Percentiles rank a stretch among this genome's conserved stretches.
Evolutionary conservation across 257 asterid species (phyloP).

Genomic region (Oldenlandia corymbosa): DNA sequence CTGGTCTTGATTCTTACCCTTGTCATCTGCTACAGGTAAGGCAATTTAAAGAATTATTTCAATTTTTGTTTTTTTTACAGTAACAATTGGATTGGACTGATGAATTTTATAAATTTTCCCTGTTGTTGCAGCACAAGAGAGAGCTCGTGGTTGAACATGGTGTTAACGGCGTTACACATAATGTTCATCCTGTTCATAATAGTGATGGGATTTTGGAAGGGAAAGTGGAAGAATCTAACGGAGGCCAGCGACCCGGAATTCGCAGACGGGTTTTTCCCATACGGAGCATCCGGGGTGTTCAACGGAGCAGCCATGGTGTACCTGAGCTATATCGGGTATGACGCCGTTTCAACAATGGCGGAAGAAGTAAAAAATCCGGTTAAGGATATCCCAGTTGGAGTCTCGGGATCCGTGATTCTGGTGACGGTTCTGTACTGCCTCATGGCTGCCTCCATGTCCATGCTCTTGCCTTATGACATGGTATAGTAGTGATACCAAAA

Average conservation of each 20-base stretch:
- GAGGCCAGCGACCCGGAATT: slow-evolving; percentile 47
- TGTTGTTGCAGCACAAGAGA: slow-evolving; percentile 58
- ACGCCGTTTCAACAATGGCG: slow-evolving; percentile 96
- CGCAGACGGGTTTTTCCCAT: slow-evolving; percentile 70
- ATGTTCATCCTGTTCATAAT: slow-evolving; percentile 69
- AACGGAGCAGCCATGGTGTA: slow-evolving; percentile 92
- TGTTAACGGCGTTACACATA: slow-evolving; percentile 66
- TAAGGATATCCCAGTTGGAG: slow-evolving; percentile 75
- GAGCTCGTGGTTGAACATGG: slow-evolving; percentile 78
- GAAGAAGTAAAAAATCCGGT: slow-evolving; percentile 83
- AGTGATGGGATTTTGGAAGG: slow-evolving; percentile 67
- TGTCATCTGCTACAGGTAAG: slow-evolving; percentile 79
- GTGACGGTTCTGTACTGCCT: slow-evolving; percentile 81
- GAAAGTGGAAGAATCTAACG: slow-evolving; percentile 56
- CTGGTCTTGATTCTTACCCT: slow-evolving; percentile 68
- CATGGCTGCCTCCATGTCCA: slow-evolving; percentile 88
- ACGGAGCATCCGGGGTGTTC: slow-evolving; percentile 73
- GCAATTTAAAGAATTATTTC: neutral
- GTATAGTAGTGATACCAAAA: too few species aligned
- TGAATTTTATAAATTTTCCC: too few species aligned
- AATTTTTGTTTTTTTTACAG: too few species aligned
- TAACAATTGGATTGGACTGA: too few species aligned
- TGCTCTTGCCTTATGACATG: slow-evolving; percentile 86
- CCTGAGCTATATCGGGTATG: slow-evolving; percentile 90
- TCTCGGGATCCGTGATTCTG: slow-evolving; percentile 82